Evolutionary conservation across 139 green algal genomes (phyloP), one percentile per base, ranked within the genome.

Genomic region (Diplosphaera chodatii): DNA sequence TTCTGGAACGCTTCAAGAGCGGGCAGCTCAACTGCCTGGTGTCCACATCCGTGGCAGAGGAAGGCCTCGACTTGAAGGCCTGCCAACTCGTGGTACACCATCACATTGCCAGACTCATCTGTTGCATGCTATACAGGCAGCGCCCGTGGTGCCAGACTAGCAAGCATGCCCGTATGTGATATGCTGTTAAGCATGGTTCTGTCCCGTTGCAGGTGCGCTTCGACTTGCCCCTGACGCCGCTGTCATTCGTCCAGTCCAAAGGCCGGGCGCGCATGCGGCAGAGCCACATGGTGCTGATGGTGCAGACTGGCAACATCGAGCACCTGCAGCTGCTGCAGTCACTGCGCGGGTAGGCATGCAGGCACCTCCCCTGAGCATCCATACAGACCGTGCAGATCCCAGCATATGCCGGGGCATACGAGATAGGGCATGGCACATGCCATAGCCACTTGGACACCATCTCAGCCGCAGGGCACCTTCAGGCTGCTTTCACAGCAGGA

Each of bases 31-130:
- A 86, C 66, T 65, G 70, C 48, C 72, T 86, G 41, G 56, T 86
- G 10, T 69, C 65, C 73, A 86, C 80, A 41, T 71, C 80, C 65
- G 78, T 86, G 59, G 78, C 78, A 21, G 81, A 86, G 76, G 81
- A 86, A 73, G 81, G 81, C 25, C 79, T 86, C 23, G 81, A 86
- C 28, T 64, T 86, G 13, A 75, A 71, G 37, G 62, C 63, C 22
- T 86, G 81, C 78, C 78, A 82, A 72, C 78, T 86, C 69, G 80
- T 86, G 55, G 27, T 66, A n/a, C n/a, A n/a, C n/a, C n/a, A n/a
- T n/a, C n/a, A n/a, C n/a, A n/a, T n/a, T n/a, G n/a, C n/a, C n/a
- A n/a, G n/a, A n/a, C n/a, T n/a, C n/a, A n/a, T n/a, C n/a, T n/a
- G n/a, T n/a, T n/a, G n/a, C n/a, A n/a, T n/a, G n/a, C n/a, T n/a